Conservation (phyloP, 495 filamentous ascomycete species). For the Daldinia concentrica region DNA sequence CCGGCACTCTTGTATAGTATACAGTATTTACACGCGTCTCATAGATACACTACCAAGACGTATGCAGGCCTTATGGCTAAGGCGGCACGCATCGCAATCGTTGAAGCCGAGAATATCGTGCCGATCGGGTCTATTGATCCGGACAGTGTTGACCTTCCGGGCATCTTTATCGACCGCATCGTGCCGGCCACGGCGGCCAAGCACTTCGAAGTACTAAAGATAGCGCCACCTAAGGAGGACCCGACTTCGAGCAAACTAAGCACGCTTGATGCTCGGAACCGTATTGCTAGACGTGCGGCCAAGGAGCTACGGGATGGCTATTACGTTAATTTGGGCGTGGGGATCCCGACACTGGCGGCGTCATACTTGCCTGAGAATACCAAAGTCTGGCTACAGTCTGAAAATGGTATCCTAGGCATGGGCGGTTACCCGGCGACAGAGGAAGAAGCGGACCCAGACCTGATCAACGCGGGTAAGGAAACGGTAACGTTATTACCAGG, state of each 20-base stretch:
- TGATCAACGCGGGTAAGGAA: slow-evolving; percentile 71
- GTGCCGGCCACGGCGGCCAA: slow-evolving; percentile 65
- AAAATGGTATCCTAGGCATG: slow-evolving; percentile 70
- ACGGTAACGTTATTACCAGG: slow-evolving; percentile 67
- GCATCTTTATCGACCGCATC: slow-evolving; percentile 71
- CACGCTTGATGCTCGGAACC: slow-evolving; percentile 57
- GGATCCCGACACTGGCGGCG: slow-evolving; percentile 70
- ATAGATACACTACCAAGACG: slow-evolving; percentile 67
- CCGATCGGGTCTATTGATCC: slow-evolving; percentile 66
- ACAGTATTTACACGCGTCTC: background rate
- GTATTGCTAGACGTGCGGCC: slow-evolving; percentile 67
- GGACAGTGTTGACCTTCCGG: slow-evolving; percentile 66
- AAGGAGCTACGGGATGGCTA: slow-evolving; percentile 71
- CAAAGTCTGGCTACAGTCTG: slow-evolving; percentile 67
- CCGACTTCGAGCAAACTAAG: slow-evolving; percentile 20
- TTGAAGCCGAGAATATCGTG: slow-evolving; percentile 75
- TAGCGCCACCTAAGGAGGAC: slow-evolving; percentile 34
- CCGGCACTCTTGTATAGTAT: background rate
- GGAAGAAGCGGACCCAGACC: slow-evolving; percentile 64
- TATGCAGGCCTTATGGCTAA: slow-evolving; percentile 69
- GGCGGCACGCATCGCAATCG: slow-evolving; percentile 69
- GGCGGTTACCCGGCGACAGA: slow-evolving; percentile 66
- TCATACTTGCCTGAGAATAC: slow-evolving; percentile 60
- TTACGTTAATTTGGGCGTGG: slow-evolving; percentile 74
- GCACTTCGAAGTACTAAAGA: slow-evolving; percentile 65